These are phyloP conservation scores for Sphagnum contortum DNA, from an alignment of 225 moss, liverwort and hornwort species.

Conservation along the genomic window DNA sequence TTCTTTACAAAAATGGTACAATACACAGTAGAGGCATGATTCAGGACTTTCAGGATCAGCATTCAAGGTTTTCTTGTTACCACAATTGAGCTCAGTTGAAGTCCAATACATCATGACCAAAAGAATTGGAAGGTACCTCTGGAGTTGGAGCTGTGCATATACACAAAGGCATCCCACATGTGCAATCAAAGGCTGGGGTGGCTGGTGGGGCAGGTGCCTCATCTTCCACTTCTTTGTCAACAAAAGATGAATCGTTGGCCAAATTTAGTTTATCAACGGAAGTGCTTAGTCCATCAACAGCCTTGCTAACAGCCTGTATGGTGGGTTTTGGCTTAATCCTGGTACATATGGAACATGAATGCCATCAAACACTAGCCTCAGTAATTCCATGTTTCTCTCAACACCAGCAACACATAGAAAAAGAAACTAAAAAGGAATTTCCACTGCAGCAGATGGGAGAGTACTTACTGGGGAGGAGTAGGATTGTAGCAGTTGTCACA, in stretches of 20 bases:
- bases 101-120: not conserved
- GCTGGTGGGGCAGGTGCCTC: constrained; percentile 28
- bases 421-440: too few relatives aligned
- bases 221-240: constrained; percentile 32
- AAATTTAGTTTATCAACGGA: constrained; percentile 40
- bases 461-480: constrained; percentile 63
- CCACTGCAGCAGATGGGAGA: too few relatives aligned
- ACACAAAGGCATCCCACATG: constrained; percentile 98
- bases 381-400: too few relatives aligned
- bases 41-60: too few relatives aligned
- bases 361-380: too few relatives aligned
- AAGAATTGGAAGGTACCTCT: constrained; percentile 36
- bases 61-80: too few relatives aligned
- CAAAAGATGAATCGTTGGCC: constrained; percentile 11
- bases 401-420: too few relatives aligned
- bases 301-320: constrained; percentile 9
- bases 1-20: too few relatives aligned
- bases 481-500: constrained; percentile 91
- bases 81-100: not conserved
- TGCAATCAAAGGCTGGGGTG: constrained; percentile 63
- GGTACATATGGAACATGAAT: constrained; percentile 11
- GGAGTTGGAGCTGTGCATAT: constrained; percentile 77
- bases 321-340: constrained; percentile 31
- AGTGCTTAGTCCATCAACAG: constrained; percentile 39
- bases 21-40: too few relatives aligned